These are phyloP conservation scores for Fusarium nygamai DNA, from an alignment of 2,329 filamentous ascomycete species.

Conservation along the genomic window DNA sequence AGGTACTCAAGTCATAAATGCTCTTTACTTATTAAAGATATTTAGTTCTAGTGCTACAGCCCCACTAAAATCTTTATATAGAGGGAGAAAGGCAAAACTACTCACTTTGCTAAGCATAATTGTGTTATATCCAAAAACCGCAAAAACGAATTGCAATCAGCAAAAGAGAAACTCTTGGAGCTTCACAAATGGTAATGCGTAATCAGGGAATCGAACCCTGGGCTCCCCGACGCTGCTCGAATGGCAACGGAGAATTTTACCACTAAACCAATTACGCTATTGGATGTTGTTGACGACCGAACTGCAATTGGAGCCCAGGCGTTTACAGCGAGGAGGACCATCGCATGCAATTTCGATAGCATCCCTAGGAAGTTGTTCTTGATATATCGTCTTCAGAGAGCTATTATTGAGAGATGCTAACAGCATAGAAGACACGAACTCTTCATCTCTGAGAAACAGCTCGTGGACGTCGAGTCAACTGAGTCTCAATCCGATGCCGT, in stretches of 20 bases:
- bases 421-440: accelerated
- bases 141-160: accelerated
- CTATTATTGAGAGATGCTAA: background rate
- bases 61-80: too few relatives aligned
- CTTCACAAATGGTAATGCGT: background rate
- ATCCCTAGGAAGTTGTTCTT: too few relatives aligned
- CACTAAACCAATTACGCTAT: background rate
- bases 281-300: background rate
- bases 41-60: too few relatives aligned
- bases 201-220: background rate
- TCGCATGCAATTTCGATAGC: accelerated
- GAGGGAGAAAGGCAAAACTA: background rate
- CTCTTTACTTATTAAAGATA: too few relatives aligned
- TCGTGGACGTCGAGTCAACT: background rate
- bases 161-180: accelerated
- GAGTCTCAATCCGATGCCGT: too few relatives aligned
- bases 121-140: background rate
- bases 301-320: accelerated
- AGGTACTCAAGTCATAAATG: too few relatives aligned
- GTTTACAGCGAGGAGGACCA: accelerated
- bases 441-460: background rate
- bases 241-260: background rate
- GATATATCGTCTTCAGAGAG: background rate
- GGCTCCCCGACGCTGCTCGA: background rate
- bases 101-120: background rate